phyloP scores from a whole-genome alignment of 768 basidiomycete genomes.

The Dacryopinax primogenitus region DNA sequence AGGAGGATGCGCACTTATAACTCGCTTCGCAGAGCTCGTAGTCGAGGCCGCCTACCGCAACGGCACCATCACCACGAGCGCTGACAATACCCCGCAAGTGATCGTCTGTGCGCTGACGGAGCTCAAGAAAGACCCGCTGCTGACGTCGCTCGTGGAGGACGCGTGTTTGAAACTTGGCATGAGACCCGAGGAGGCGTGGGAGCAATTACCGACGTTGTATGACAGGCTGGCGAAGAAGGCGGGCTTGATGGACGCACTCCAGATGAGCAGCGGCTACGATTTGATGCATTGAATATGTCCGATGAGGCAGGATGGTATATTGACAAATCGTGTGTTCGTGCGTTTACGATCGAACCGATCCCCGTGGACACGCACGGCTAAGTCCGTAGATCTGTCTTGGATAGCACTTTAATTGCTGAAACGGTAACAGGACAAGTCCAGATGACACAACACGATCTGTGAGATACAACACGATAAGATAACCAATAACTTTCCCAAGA shows the following conservation, averaged over 20 bases:
- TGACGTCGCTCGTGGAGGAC: neutral
- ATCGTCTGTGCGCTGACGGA: neutral
- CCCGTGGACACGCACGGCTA: neutral
- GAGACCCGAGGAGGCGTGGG: slow-evolving; percentile 2
- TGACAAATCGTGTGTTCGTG: neutral
- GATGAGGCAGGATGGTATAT: neutral
- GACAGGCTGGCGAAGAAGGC: slow-evolving; percentile 2
- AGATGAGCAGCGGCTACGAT: neutral
- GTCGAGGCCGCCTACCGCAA: slow-evolving; percentile 5
- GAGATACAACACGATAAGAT: neutral
- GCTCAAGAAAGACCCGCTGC: neutral
- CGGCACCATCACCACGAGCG: neutral
- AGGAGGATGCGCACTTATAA: neutral
- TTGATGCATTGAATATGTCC: neutral
- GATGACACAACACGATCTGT: neutral
- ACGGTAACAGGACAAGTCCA: no score
- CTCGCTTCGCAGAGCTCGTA: neutral
- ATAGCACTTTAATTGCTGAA: neutral
- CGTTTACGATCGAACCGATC: neutral
- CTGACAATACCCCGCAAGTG: neutral
- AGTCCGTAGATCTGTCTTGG: neutral
- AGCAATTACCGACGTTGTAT: neutral
- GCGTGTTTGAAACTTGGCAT: neutral
- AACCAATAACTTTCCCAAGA: neutral
- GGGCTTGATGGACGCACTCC: neutral